These are phyloP conservation scores for Leccinum imitatum DNA, from an alignment of 768 basidiomycete species.

Conservation along the genomic window DNA sequence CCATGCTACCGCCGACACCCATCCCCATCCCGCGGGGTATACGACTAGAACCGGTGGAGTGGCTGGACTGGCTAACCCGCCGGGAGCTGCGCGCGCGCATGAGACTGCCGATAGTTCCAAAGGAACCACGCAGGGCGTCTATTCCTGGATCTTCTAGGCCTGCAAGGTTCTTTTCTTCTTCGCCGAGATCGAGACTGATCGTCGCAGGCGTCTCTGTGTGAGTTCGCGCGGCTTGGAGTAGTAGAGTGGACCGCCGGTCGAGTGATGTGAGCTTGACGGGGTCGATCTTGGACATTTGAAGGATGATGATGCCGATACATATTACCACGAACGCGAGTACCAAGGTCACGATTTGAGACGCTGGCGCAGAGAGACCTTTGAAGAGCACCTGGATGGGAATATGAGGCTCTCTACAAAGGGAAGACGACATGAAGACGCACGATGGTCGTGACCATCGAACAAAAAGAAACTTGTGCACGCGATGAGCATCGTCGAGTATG, in stretches of 20 bases:
- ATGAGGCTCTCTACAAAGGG: slow-evolving; percentile 3
- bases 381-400: slow-evolving; percentile 68
- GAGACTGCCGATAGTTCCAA: slow-evolving; percentile 89
- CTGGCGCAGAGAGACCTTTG: slow-evolving; percentile 81
- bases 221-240: slow-evolving; percentile 79
- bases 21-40: slow-evolving; percentile 21
- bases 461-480: slow-evolving; percentile 64
- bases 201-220: slow-evolving; percentile 56
- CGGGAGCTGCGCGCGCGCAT: slow-evolving; percentile 65
- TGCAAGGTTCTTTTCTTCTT: slow-evolving; percentile 60
- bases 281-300: slow-evolving; percentile 96
- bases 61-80: slow-evolving; percentile 50
- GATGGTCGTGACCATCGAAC: slow-evolving; percentile 80
- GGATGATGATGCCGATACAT: slow-evolving; percentile 88
- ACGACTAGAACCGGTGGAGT: slow-evolving; percentile 25
- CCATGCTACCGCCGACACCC: slow-evolving; percentile 27
- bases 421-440: slow-evolving; percentile 41
- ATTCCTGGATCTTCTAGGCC: slow-evolving; percentile 89
- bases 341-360: slow-evolving; percentile 80
- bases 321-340: slow-evolving; percentile 92
- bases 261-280: slow-evolving; percentile 75
- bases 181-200: slow-evolving; percentile 35
- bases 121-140: slow-evolving; percentile 87
- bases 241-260: slow-evolving; percentile 86
- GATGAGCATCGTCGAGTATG: background rate